Conservation (phyloP, 2,329 filamentous ascomycete species). For the Botryotinia narcissicola region DNA sequence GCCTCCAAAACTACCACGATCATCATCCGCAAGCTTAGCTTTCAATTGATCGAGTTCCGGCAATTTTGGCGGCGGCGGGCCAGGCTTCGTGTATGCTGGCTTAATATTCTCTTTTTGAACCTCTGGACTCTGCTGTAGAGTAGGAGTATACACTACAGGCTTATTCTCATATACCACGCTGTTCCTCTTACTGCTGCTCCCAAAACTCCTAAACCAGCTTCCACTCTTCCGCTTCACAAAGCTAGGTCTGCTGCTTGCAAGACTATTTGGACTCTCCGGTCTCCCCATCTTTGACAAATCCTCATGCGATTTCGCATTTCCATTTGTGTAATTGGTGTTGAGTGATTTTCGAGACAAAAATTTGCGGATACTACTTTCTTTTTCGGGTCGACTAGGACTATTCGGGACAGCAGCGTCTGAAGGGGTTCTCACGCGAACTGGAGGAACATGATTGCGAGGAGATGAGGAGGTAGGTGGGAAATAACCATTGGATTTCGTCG, state of each 20-base stretch:
- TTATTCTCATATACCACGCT: conserved; percentile 30
- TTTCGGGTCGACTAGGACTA: conserved; percentile 24
- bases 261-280: conserved; percentile 36
- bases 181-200: conserved; percentile 28
- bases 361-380: conserved; percentile 40
- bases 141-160: conserved; percentile 8
- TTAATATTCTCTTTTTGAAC: conserved; percentile 23
- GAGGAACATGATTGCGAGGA: conserved; percentile 1
- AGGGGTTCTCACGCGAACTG: conserved; percentile 3
- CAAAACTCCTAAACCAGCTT: conserved; percentile 38
- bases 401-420: conserved; percentile 27
- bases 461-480: background rate
- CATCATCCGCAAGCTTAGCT: conserved; percentile 34
- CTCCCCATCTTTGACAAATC: conserved; percentile 31
- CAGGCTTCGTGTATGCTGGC: conserved; percentile 24
- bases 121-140: conserved; percentile 24
- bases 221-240: conserved; percentile 33
- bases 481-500: conserved; percentile 11
- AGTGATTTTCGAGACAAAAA: conserved; percentile 41
- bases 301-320: conserved; percentile 33
- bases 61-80: conserved; percentile 38
- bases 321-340: conserved; percentile 37
- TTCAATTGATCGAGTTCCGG: conserved; percentile 39
- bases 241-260: conserved; percentile 27
- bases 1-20: conserved; percentile 36